phyloP scores from a whole-genome alignment of 2,329 filamentous ascomycete species.

The Rhynchosporium agropyri region DNA sequence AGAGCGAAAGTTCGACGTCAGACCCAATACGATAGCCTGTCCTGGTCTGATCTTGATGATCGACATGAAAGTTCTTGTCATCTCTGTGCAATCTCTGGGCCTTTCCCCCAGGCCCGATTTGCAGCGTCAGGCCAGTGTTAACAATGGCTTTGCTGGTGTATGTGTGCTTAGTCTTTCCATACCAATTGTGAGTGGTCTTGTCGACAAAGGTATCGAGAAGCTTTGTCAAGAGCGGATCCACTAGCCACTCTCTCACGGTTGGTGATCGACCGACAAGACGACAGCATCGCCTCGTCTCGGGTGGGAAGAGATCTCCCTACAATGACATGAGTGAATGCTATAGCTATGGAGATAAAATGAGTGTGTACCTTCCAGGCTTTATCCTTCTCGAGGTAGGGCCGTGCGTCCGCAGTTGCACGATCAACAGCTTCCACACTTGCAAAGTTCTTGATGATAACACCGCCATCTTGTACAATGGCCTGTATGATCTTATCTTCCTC shows the following conservation, averaged over 20 bases:
- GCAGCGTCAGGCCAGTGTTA: conserved; percentile 36
- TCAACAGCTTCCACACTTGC: conserved; percentile 26
- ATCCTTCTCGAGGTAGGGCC: conserved; percentile 33
- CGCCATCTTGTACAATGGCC: conserved; percentile 26
- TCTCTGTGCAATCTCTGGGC: conserved; percentile 29
- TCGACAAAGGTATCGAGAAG: conserved; percentile 35
- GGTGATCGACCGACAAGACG: conserved; percentile 28
- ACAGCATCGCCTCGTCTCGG: conserved; percentile 34
- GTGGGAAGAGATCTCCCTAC: conserved; percentile 32
- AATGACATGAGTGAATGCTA: no score
- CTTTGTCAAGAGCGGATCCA: conserved; percentile 28
- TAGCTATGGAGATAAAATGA: background rate
- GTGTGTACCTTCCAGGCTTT: conserved; percentile 34
- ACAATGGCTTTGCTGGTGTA: conserved; percentile 38
- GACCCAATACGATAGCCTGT: conserved; percentile 27
- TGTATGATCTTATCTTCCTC: conserved; percentile 27
- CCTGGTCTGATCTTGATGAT: conserved; percentile 26
- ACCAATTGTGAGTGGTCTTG: conserved; percentile 40
- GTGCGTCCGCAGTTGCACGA: conserved; percentile 26
- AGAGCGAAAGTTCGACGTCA: conserved; percentile 26
- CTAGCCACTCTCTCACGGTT: conserved; percentile 33
- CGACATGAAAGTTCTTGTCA: conserved; percentile 30
- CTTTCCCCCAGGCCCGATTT: conserved; percentile 31
- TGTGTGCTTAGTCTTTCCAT: conserved; percentile 38
- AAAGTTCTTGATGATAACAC: conserved; percentile 29